A percentile compares a stretch with the other conserved stretches of the same genome.
These are phyloP conservation scores for Botrytis hyacinthi DNA, from an alignment of 2,329 filamentous ascomycete species.

Conservation along the genomic window DNA sequence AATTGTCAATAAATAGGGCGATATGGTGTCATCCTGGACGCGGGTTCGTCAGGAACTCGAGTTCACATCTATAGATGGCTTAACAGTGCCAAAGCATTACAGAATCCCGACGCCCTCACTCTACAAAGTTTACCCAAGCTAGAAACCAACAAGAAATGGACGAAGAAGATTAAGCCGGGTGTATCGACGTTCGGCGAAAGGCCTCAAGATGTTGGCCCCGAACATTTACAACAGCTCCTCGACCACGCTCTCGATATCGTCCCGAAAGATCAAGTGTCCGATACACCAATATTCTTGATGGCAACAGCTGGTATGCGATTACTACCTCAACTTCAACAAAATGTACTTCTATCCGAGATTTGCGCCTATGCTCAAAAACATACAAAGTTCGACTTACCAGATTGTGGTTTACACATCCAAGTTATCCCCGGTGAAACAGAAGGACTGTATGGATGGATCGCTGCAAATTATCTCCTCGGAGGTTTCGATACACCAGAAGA, in stretches of 20 bases:
- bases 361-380: conserved; percentile 78
- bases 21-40: conserved; percentile 96
- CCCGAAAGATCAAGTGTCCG: conserved; percentile 69
- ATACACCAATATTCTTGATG: conserved; percentile 92
- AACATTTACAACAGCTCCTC: conserved; percentile 77
- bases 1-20: conserved; percentile 41
- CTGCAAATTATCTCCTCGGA: conserved; percentile 90
- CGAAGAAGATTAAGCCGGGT: conserved; percentile 90
- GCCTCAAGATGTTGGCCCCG: conserved; percentile 71
- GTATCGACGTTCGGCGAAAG: conserved; percentile 85
- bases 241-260: conserved; percentile 79
- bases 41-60: conserved; percentile 94
- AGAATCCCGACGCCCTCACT: conserved; percentile 57
- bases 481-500: conserved; percentile 77
- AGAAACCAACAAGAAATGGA: conserved; percentile 81
- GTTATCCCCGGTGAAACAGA: conserved; percentile 96
- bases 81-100: conserved; percentile 65
- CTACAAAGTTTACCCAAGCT: conserved; percentile 73
- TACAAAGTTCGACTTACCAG: conserved; percentile 81
- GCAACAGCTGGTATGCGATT: conserved; percentile 95
- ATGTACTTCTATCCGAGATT: conserved; percentile 69
- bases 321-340: conserved; percentile 70
- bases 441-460: conserved; percentile 95
- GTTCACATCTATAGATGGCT: conserved; percentile 95
- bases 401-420: conserved; percentile 85